These are phyloP conservation scores for Entomortierella parvispora DNA, from an alignment of 192 early-diverging fungal species.

Conservation along the genomic window DNA sequence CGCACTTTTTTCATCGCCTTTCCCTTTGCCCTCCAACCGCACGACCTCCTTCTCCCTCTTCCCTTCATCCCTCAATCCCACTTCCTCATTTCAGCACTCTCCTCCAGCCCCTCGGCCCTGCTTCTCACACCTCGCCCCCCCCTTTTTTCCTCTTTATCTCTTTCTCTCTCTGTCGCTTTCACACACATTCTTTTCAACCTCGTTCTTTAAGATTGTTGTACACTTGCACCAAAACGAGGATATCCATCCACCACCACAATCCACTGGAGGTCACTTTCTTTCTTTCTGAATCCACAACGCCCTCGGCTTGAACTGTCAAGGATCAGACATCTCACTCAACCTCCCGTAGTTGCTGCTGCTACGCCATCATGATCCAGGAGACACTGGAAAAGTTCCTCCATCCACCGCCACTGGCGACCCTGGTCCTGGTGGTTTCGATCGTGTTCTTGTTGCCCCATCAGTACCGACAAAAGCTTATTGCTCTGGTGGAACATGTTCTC, in stretches of 20 bases:
- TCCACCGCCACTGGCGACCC: conserved; percentile 36
- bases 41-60: no score
- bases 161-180: neutral
- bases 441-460: conserved; percentile 29
- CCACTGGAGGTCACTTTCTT: neutral
- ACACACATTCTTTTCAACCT: neutral
- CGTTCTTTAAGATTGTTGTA: neutral
- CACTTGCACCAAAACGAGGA: no score
- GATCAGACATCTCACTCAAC: neutral
- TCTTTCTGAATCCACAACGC: neutral
- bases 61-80: no score
- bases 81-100: no score
- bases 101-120: conserved; percentile 1
- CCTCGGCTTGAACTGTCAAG: neutral
- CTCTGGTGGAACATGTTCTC: conserved; percentile 18
- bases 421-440: conserved; percentile 25
- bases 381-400: conserved; percentile 40
- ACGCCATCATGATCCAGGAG: conserved; percentile 33
- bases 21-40: no score
- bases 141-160: neutral
- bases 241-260: neutral
- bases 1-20: no score
- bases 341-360: neutral
- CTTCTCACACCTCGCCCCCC: neutral
- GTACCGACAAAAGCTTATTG: conserved; percentile 17